phyloP scores from a whole-genome alignment of 306 rosid species.

The Amphicarpaea edgeworthii region DNA sequence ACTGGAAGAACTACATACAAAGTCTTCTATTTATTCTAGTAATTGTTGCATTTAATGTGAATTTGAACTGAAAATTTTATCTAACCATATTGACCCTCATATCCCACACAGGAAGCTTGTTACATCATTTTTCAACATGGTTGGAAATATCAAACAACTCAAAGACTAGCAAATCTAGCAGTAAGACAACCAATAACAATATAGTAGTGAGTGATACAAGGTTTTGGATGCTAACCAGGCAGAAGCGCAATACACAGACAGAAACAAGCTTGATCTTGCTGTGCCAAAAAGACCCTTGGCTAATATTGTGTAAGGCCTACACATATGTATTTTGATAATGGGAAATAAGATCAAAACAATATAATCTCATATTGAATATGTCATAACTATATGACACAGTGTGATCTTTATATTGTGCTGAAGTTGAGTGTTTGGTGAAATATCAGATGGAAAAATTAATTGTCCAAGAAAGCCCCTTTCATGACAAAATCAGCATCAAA shows the following conservation, averaged over 20 bases:
- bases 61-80: constrained; percentile 15
- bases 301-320: constrained; percentile 78
- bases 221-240: constrained; percentile 72
- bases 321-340: constrained; percentile 40
- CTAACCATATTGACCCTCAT: constrained; percentile 11
- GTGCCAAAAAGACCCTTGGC: constrained; percentile 89
- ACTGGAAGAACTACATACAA: neutral
- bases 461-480: constrained; percentile 26
- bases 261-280: constrained; percentile 95
- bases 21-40: constrained; percentile 1
- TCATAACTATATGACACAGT: constrained; percentile 6
- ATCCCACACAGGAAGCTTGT: constrained; percentile 5
- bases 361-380: constrained; percentile 10
- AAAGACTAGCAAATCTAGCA: constrained; percentile 23
- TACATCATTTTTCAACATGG: neutral
- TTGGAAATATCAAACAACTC: constrained; percentile 15
- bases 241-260: constrained; percentile 85
- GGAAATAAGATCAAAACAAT: constrained; percentile 26
- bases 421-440: constrained; percentile 29
- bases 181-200: constrained; percentile 24
- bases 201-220: constrained; percentile 30
- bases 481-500: constrained; percentile 29
- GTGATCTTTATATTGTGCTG: constrained; percentile 24
- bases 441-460: constrained; percentile 39
- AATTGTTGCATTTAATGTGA: neutral